Percentiles rank a stretch among this genome's conserved stretches.
These are phyloP conservation scores for Eutrema yunnanense DNA, from an alignment of 345 rosid species.

Conservation along the genomic window DNA sequence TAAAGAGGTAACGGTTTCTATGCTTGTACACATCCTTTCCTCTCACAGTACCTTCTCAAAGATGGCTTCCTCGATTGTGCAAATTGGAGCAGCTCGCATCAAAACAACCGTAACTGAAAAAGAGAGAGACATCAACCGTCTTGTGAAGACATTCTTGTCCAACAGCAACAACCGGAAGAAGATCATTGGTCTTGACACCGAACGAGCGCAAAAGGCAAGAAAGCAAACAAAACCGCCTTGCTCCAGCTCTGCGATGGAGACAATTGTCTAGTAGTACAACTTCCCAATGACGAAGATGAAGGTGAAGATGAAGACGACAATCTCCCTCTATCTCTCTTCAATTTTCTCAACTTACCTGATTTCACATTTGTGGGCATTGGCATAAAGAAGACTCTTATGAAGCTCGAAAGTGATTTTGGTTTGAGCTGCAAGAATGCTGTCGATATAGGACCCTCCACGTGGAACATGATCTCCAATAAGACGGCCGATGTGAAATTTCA, in stretches of 20 bases:
- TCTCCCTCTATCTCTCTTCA: neutral
- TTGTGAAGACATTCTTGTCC: neutral
- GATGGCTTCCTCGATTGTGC: neutral
- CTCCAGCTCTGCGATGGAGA: conserved; percentile 1
- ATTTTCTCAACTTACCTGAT: neutral
- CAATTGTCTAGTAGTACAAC: neutral
- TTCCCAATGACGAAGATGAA: neutral
- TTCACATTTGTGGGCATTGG: neutral
- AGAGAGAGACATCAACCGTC: neutral
- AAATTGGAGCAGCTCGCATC: neutral
- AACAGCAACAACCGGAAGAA: neutral
- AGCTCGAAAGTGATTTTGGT: neutral
- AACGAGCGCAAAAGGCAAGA: neutral
- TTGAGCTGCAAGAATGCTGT: neutral
- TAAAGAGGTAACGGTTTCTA: neutral
- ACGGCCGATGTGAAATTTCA: neutral
- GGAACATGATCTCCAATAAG: neutral
- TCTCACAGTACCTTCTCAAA: neutral
- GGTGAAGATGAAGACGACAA: neutral
- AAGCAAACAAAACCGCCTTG: neutral
- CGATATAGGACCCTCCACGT: neutral
- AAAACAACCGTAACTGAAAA: neutral
- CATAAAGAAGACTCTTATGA: neutral
- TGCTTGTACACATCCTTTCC: neutral
- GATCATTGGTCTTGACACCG: conserved; percentile 6